These are phyloP conservation scores for Melaleuca quinquenervia DNA, from an alignment of 345 rosid genomes.

Conservation along the genomic window DNA sequence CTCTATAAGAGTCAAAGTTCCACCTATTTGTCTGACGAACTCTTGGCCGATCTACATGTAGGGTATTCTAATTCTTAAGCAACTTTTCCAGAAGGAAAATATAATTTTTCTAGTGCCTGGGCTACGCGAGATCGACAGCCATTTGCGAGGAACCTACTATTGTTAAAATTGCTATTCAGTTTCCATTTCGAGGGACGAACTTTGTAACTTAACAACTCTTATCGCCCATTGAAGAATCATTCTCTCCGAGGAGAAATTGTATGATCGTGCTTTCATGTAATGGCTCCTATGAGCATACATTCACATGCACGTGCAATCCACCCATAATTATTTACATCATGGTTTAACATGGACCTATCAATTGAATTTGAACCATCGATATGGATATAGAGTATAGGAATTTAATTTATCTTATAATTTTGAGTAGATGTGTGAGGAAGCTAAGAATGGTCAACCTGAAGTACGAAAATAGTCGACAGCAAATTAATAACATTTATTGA, in stretches of 20 bases:
- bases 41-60: not conserved
- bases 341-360: not conserved
- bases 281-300: not conserved
- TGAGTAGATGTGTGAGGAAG: not conserved
- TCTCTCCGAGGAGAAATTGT: not conserved
- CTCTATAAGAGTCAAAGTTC: not conserved
- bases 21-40: not conserved
- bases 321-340: not conserved
- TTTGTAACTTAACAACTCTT: not conserved
- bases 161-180: not conserved
- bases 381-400: not conserved
- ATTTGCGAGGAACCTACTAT: not conserved
- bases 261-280: not conserved
- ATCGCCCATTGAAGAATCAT: not conserved
- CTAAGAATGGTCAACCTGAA: not conserved
- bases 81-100: not conserved
- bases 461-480: not conserved
- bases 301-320: not conserved
- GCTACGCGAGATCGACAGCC: not conserved
- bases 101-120: not conserved
- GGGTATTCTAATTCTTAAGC: not conserved
- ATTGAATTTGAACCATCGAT: not conserved
- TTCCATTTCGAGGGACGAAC: not conserved
- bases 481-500: not conserved
- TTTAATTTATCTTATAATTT: not conserved